Evolutionary conservation across 352 stramenopile species (phyloP).

Genomic region (Blastocystis sp.): DNA sequence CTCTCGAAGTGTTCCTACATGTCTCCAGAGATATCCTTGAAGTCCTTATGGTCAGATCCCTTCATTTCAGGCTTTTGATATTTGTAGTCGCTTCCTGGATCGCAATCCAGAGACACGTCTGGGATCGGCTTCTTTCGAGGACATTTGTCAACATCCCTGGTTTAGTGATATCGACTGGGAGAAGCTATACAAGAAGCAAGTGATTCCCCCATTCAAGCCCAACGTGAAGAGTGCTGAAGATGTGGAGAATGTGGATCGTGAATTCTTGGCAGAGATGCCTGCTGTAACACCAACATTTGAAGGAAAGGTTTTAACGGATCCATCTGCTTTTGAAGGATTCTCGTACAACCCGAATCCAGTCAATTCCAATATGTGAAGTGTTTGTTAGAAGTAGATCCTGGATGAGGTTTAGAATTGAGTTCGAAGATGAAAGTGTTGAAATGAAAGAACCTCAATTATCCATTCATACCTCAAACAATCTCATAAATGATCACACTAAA

Average conservation of each 20-base stretch:
- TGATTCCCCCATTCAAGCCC: constrained; percentile 3
- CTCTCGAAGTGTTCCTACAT: constrained; percentile 76
- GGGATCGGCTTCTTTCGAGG: constrained; percentile 69
- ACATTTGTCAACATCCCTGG: background rate
- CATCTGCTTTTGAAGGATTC: constrained; percentile 87
- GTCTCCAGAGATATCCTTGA: constrained; percentile 46
- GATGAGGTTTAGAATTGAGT: background rate
- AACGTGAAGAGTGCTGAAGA: constrained; percentile 79
- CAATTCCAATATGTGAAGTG: constrained; percentile 5
- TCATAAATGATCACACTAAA: background rate
- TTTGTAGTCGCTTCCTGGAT: constrained; percentile 59
- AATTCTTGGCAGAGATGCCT: constrained; percentile 82
- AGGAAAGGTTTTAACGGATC: constrained; percentile 73
- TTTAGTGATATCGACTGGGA: constrained; percentile 1
- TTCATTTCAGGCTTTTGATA: constrained; percentile 71
- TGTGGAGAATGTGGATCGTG: constrained; percentile 78
- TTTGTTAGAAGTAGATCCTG: background rate
- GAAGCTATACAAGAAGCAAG: constrained; percentile 20
- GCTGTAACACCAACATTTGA: constrained; percentile 73
- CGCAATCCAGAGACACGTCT: constrained; percentile 68
- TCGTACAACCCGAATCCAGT: constrained; percentile 75
- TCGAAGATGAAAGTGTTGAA: background rate
- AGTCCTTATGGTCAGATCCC: constrained; percentile 66
- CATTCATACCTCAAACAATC: no score
- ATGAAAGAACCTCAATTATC: background rate